phyloP scores from a whole-genome alignment of 2,329 filamentous ascomycete species.

The Verticillium nonalfalfae region DNA sequence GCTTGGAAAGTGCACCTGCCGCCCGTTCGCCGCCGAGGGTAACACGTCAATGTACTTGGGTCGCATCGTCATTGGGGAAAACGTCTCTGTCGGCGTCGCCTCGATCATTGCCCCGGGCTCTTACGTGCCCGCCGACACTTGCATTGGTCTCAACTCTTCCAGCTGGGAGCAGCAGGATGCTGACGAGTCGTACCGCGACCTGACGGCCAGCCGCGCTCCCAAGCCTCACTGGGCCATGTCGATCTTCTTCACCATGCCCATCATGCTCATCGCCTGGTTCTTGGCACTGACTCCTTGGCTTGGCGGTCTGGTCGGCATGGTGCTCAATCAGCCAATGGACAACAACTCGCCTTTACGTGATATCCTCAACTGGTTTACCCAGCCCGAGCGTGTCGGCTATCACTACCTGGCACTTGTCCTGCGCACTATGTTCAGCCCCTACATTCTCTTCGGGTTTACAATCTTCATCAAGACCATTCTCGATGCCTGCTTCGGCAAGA shows the following conservation, averaged over 20 bases:
- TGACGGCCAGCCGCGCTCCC: conserved; percentile 28
- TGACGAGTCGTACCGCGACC: conserved; percentile 38
- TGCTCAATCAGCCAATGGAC: conserved; percentile 46
- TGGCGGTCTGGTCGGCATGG: conserved; percentile 45
- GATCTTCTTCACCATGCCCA: conserved; percentile 33
- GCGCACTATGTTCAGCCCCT: conserved; percentile 30
- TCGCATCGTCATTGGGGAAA: conserved; percentile 39
- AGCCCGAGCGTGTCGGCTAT: conserved; percentile 35
- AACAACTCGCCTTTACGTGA: conserved; percentile 27
- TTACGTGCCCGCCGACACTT: conserved; percentile 37
- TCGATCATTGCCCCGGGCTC: conserved; percentile 46
- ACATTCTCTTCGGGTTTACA: conserved; percentile 36
- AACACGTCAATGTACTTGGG: conserved; percentile 53
- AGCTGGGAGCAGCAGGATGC: conserved; percentile 47
- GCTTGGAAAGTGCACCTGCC: conserved; percentile 36
- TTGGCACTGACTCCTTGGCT: conserved; percentile 39
- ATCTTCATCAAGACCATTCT: conserved; percentile 31
- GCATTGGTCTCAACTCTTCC: conserved; percentile 50
- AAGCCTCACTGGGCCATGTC: conserved; percentile 37
- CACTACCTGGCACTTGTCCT: conserved; percentile 42
- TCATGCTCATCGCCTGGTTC: conserved; percentile 30
- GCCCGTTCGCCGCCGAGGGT: conserved; percentile 48
- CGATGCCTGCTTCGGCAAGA: conserved; percentile 30
- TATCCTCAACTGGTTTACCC: conserved; percentile 43
- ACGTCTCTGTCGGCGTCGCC: conserved; percentile 38